Conservation (phyloP, 352 stramenopile species). For the Globisporangium sylvaticum region DNA sequence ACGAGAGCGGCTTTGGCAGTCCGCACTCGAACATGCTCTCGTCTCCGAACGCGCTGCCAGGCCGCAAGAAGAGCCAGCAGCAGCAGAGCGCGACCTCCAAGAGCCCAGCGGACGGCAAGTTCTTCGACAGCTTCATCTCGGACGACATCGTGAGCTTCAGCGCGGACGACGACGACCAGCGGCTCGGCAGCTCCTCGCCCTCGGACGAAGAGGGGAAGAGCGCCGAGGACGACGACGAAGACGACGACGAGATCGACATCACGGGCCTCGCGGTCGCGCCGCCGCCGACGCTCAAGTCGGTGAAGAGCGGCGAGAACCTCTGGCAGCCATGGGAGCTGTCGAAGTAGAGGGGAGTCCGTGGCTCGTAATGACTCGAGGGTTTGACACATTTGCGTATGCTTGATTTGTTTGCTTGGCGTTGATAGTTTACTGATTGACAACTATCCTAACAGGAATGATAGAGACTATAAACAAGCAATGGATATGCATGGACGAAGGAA, state of each 20-base stretch:
- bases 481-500: not conserved
- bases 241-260: constrained; percentile 67
- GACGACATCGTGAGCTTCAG: constrained; percentile 26
- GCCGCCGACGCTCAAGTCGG: constrained; percentile 26
- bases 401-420: not conserved
- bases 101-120: constrained; percentile 12
- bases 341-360: not conserved
- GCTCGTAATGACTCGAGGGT: not conserved
- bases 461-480: not conserved
- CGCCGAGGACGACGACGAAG: constrained; percentile 33
- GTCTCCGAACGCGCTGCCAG: constrained; percentile 13
- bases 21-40: constrained; percentile 20
- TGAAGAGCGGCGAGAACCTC: constrained; percentile 40
- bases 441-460: not conserved
- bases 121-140: constrained; percentile 43
- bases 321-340: constrained; percentile 80
- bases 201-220: constrained; percentile 43
- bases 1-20: not conserved
- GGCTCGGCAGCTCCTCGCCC: constrained; percentile 21
- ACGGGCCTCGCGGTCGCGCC: constrained; percentile 53
- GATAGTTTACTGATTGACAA: not conserved
- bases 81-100: constrained; percentile 11
- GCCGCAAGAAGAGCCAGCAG: constrained; percentile 8
- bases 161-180: constrained; percentile 27
- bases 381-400: not conserved